Percentiles rank a stretch among this genome's conserved stretches.
Conservation (phyloP, 768 basidiomycete species). For the Kwoniella sp. region DNA sequence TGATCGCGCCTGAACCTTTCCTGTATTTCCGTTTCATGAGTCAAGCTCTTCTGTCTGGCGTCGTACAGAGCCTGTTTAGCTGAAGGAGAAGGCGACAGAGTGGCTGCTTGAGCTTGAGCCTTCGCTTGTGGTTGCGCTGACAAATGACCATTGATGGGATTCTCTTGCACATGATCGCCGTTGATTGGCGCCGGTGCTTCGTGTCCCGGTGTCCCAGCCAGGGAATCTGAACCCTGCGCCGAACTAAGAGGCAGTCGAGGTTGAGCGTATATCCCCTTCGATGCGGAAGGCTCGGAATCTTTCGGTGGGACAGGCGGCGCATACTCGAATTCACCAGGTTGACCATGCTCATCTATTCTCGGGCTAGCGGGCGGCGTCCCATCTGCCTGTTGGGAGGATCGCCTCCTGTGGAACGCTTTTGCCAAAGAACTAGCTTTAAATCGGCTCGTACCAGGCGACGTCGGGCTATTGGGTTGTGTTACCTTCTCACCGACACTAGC, state of each 20-base stretch:
- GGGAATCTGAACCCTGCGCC: neutral
- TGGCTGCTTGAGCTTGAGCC: neutral
- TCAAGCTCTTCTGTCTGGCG: conserved; percentile 31
- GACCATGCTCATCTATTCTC: conserved; percentile 14
- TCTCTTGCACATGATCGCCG: too few relatives aligned
- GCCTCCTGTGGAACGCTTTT: conserved; percentile 23
- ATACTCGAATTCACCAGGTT: conserved; percentile 1
- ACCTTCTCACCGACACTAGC: neutral
- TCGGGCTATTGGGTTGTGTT: conserved; percentile 7
- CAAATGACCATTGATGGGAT: too few relatives aligned
- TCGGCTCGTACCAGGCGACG: conserved; percentile 18
- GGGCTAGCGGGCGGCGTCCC: conserved; percentile 16
- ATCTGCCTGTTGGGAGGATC: conserved; percentile 17
- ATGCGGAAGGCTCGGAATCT: conserved; percentile 6
- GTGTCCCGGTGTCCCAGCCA: conserved; percentile 12
- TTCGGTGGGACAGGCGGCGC: conserved; percentile 33
- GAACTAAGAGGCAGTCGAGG: conserved; percentile 6
- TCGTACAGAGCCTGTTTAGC: conserved; percentile 30
- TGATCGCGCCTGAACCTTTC: conserved; percentile 42
- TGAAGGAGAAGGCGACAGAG: conserved; percentile 35
- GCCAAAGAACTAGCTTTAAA: conserved; percentile 25
- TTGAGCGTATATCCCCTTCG: neutral
- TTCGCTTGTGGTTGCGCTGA: neutral
- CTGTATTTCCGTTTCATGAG: conserved; percentile 37
- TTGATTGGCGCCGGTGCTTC: conserved; percentile 3